Conservation (phyloP, 106 monocot genomes). For the Hemerocallis citrina region DNA sequence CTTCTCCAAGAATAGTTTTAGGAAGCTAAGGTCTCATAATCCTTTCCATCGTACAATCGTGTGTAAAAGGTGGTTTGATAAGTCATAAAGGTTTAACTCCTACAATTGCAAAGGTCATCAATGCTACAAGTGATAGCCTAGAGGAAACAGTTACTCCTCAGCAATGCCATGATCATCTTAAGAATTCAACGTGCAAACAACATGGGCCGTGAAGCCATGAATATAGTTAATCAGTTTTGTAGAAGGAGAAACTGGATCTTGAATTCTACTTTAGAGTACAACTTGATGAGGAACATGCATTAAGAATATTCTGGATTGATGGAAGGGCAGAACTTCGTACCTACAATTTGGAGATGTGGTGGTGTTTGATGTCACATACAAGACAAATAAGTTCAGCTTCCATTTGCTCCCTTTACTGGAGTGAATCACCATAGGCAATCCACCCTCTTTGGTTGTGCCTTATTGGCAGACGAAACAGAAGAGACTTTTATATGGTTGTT, state of each 20-base stretch:
- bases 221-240: background rate
- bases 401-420: slow-evolving; percentile 12
- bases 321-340: background rate
- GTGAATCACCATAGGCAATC: slow-evolving; percentile 10
- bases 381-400: background rate
- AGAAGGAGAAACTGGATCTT: background rate
- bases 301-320: background rate
- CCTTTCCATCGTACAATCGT: too few relatives aligned
- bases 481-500: slow-evolving; percentile 22
- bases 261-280: background rate
- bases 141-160: too few relatives aligned
- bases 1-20: too few relatives aligned
- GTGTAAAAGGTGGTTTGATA: too few relatives aligned
- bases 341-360: background rate
- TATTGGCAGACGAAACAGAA: slow-evolving; percentile 9
- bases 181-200: background rate
- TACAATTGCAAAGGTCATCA: too few relatives aligned
- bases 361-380: slow-evolving; percentile 1
- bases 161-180: background rate
- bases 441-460: slow-evolving; percentile 10
- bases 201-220: background rate
- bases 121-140: too few relatives aligned
- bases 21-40: too few relatives aligned
- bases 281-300: background rate
- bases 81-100: too few relatives aligned